phyloP scores from a whole-genome alignment of 352 stramenopile species.

The Pelagophyceae sp. region DNA sequence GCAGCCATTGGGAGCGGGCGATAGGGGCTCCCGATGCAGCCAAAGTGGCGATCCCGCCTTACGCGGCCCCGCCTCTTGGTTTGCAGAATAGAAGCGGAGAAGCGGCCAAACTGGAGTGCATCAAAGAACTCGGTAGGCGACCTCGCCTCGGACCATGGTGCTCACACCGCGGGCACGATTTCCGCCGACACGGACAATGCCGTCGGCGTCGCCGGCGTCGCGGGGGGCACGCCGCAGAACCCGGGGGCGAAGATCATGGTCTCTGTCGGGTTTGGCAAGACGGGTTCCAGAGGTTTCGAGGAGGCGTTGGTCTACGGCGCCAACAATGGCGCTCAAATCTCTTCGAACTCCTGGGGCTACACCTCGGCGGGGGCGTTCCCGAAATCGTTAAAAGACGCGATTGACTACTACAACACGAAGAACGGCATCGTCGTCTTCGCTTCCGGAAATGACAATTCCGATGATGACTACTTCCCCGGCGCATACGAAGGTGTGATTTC shows the following conservation, averaged over 20 bases:
- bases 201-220: neutral
- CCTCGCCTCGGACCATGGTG: too few species aligned
- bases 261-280: neutral
- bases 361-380: neutral
- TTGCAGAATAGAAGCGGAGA: too few species aligned
- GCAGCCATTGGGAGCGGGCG: too few species aligned
- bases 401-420: constrained; percentile 1
- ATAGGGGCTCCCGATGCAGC: too few species aligned
- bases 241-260: constrained; percentile 7
- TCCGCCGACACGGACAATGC: neutral
- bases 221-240: neutral
- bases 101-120: too few species aligned
- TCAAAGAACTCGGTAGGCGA: constrained; percentile 7
- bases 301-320: constrained; percentile 6
- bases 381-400: neutral
- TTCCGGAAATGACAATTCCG: neutral
- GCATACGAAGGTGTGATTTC: neutral
- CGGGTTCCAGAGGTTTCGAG: neutral
- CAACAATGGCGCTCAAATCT: constrained; percentile 6
- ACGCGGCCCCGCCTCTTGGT: too few species aligned
- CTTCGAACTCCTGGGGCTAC: constrained; percentile 14
- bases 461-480: neutral
- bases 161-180: neutral
- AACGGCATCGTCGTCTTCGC: constrained; percentile 4
- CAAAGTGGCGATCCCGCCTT: too few species aligned